Percentiles rank a stretch among this genome's conserved stretches.
These are phyloP conservation scores for Chrysoporthe cubensis DNA, from an alignment of 2,329 filamentous ascomycete genomes.

Conservation along the genomic window DNA sequence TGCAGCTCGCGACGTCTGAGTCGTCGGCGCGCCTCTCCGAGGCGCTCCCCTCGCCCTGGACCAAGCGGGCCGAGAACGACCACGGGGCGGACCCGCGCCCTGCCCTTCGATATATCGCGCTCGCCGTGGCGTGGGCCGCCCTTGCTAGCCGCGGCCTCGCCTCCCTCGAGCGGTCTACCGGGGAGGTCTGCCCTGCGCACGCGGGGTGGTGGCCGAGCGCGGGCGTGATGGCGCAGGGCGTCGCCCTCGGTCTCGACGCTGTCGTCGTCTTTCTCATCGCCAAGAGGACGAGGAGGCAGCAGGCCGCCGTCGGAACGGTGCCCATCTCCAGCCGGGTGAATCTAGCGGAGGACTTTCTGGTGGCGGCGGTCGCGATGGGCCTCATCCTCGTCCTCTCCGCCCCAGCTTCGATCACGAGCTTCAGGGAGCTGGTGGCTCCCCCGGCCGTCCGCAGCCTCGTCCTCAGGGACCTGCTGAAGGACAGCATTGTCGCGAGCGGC, in stretches of 20 bases:
- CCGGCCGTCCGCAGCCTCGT: not conserved
- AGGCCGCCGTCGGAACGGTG: not conserved
- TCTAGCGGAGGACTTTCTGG: not conserved
- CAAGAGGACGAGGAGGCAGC: not conserved
- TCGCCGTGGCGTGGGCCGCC: slow-evolving; percentile 5
- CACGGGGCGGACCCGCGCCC: not conserved
- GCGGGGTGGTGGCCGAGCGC: not conserved
- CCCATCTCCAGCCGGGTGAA: not conserved
- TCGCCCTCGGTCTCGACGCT: not conserved
- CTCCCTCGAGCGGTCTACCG: not conserved
- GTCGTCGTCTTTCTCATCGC: not conserved
- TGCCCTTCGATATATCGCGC: not conserved
- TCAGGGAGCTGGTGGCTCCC: not conserved
- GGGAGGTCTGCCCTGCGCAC: slow-evolving; percentile 3
- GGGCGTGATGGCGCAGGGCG: slow-evolving; percentile 1
- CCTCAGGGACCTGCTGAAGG: not conserved
- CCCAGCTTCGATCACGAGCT: not conserved
- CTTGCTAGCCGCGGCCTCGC: slow-evolving; percentile 7
- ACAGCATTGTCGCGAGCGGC: slow-evolving; percentile 1
- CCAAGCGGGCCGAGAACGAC: not conserved
- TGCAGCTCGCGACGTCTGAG: not conserved
- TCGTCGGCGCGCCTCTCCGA: not conserved
- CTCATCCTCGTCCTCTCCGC: not conserved
- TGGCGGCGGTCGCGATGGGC: not conserved
- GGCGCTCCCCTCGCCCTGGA: not conserved